A percentile compares a stretch with the other conserved stretches of the same genome.
These are phyloP conservation scores for Lactarius deliciosus DNA, from an alignment of 768 basidiomycete species.

Conservation along the genomic window DNA sequence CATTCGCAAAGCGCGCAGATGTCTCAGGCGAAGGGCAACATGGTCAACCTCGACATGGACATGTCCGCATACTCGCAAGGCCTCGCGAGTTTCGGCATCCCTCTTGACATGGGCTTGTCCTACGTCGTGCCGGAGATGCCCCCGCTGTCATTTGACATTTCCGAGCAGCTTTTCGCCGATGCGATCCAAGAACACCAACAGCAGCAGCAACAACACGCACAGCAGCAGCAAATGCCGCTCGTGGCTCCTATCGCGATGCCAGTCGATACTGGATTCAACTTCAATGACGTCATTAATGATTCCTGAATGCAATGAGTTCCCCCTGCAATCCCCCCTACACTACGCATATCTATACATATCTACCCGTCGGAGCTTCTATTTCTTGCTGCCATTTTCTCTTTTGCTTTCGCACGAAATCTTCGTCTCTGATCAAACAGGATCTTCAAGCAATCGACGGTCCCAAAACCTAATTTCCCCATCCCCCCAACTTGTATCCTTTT, in stretches of 20 bases:
- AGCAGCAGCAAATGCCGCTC: slow-evolving; percentile 13
- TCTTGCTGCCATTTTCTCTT: background rate
- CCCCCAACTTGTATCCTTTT: background rate
- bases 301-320: slow-evolving; percentile 18
- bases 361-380: slow-evolving; percentile 13
- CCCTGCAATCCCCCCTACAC: background rate
- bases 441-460: background rate
- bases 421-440: slow-evolving; percentile 10
- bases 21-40: background rate
- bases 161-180: slow-evolving; percentile 21
- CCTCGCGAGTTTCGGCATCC: slow-evolving; percentile 25
- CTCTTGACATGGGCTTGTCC: slow-evolving; percentile 26
- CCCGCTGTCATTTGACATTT: slow-evolving; percentile 22
- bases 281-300: slow-evolving; percentile 30
- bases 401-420: slow-evolving; percentile 1
- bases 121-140: slow-evolving; percentile 23
- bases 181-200: slow-evolving; percentile 12
- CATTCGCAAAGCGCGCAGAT: background rate
- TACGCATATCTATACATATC: slow-evolving; percentile 11
- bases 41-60: slow-evolving; percentile 14
- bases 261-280: slow-evolving; percentile 19
- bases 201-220: slow-evolving; percentile 3
- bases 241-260: slow-evolving; percentile 19
- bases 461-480: background rate
- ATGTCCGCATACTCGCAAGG: slow-evolving; percentile 27